Evolutionary conservation across 2,329 filamentous ascomycete genomes (phyloP), one percentile per base, ranked within the genome.

Genomic region (Xylariomycetidae sp.): DNA sequence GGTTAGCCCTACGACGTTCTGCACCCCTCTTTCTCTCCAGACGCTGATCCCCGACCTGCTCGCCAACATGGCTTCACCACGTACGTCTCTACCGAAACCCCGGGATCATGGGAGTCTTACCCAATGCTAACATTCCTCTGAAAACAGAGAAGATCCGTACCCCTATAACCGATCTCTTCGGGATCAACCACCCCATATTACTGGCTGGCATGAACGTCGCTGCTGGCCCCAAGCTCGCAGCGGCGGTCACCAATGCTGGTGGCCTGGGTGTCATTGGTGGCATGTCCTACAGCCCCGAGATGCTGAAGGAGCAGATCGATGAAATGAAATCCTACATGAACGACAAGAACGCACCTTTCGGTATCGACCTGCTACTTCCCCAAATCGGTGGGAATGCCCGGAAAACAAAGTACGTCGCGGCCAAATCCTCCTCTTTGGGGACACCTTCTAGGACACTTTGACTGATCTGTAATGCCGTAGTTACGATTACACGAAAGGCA

Each of bases 401-500:
- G 56, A 95, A 95, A 76, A 95, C 90, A 53, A 96, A 95, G 72
- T 76, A 63, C 34, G 69, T 56, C 17, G 6, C 4, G 18, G 12
- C 20, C 22, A 9, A 9, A 8, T 23, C 22, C 22, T 9, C n/a
- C 22, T n/a, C 22, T 23, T 23, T 9, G 22, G 22, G 22, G 22
- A n/a, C n/a, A n/a, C n/a, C n/a, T n/a, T n/a, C n/a, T n/a, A n/a
- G n/a, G n/a, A n/a, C n/a, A n/a, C n/a, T n/a, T n/a, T n/a, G n/a
- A n/a, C n/a, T n/a, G n/a, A n/a, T n/a, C n/a, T n/a, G n/a, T n/a
- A n/a, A n/a, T n/a, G n/a, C 23, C 34, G 36, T 54, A 95, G 90
- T 78, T 95, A 96, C 67, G 92, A 98, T 67, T 98, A 98, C 73
- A 98, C 92, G 57, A 96, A 98, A 74, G 92, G 92, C 62, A 96